Evolutionary conservation across 2,329 filamentous ascomycete genomes (phyloP).

Genomic region (Macroventuria anomochaeta): DNA sequence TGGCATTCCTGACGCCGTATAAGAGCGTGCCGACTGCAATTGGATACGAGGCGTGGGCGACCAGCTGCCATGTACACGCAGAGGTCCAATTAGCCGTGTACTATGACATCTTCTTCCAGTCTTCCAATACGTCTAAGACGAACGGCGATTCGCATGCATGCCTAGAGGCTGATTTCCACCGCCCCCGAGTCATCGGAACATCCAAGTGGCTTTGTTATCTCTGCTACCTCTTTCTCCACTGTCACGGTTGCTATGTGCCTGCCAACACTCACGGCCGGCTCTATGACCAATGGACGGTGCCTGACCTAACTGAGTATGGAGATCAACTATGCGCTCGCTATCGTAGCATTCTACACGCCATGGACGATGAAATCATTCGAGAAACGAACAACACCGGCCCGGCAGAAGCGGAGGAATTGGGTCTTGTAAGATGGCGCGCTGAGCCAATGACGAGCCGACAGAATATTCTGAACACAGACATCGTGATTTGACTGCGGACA

Average conservation of each 20-base stretch:
- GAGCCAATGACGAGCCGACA: conserved; percentile 18
- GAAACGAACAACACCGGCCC: not conserved
- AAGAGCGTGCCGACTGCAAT: conserved; percentile 11
- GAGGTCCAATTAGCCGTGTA: conserved; percentile 12
- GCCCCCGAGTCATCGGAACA: conserved; percentile 12
- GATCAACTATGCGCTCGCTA: not conserved
- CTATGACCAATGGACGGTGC: conserved; percentile 16
- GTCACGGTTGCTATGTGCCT: conserved; percentile 4
- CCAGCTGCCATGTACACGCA: conserved; percentile 16
- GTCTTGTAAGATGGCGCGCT: conserved; percentile 10
- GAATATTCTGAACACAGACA: conserved; percentile 1
- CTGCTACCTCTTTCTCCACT: conserved; percentile 12
- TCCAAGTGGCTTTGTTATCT: conserved; percentile 17
- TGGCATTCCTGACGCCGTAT: conserved; percentile 10
- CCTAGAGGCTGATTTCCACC: not conserved
- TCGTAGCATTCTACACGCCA: not conserved
- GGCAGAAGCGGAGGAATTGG: not conserved
- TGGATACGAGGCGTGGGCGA: conserved; percentile 13
- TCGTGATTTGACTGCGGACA: not conserved
- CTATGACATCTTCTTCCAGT: not conserved
- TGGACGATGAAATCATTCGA: conserved; percentile 2
- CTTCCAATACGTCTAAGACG: not conserved
- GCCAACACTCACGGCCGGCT: conserved; percentile 15
- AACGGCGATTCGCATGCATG: not conserved
- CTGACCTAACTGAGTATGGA: conserved; percentile 3